Percentiles rank a stretch among this genome's conserved stretches.
Conservation (phyloP, 352 stramenopile species). For the Phytophthora litchii region DNA sequence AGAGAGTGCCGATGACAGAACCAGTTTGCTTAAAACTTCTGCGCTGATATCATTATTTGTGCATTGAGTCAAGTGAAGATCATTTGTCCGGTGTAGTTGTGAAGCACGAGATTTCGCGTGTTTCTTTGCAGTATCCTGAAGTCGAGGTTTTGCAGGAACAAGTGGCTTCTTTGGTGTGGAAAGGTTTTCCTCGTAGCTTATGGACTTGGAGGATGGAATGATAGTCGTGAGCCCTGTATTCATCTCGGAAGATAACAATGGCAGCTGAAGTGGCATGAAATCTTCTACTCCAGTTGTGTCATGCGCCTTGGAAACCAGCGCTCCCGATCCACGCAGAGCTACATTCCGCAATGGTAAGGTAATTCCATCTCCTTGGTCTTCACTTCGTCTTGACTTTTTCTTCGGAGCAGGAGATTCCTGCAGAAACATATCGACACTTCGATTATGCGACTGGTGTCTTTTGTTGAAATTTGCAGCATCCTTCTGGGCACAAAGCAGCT, state of each 20-base stretch:
- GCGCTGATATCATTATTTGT: constrained; percentile 3
- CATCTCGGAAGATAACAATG: constrained; percentile 40
- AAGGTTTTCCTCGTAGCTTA: constrained; percentile 9
- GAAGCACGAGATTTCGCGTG: constrained; percentile 1
- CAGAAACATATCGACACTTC: constrained; percentile 46
- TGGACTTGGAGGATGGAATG: constrained; percentile 20
- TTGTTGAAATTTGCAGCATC: constrained; percentile 79
- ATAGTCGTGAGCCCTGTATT: constrained; percentile 13
- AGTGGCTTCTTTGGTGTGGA: constrained; percentile 15
- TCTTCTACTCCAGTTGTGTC: constrained; percentile 34
- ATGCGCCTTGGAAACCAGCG: constrained; percentile 12
- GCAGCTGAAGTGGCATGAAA: constrained; percentile 56
- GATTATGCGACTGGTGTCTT: constrained; percentile 50
- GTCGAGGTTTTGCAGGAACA: constrained; percentile 2
- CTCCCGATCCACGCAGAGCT: constrained; percentile 1
- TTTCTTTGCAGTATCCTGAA: constrained; percentile 4
- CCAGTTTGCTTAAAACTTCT: constrained; percentile 43
- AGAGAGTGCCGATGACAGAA: constrained; percentile 53
- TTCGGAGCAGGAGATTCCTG: constrained; percentile 32
- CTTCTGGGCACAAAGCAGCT: constrained; percentile 70
- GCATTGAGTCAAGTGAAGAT: constrained; percentile 5
- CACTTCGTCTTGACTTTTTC: constrained; percentile 34
- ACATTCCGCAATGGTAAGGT: neutral
- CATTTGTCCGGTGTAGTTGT: constrained; percentile 1
- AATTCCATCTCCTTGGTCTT: constrained; percentile 12